phyloP scores from a whole-genome alignment of 75 land plant genomes.

The Pseudotsuga menziesii region DNA sequence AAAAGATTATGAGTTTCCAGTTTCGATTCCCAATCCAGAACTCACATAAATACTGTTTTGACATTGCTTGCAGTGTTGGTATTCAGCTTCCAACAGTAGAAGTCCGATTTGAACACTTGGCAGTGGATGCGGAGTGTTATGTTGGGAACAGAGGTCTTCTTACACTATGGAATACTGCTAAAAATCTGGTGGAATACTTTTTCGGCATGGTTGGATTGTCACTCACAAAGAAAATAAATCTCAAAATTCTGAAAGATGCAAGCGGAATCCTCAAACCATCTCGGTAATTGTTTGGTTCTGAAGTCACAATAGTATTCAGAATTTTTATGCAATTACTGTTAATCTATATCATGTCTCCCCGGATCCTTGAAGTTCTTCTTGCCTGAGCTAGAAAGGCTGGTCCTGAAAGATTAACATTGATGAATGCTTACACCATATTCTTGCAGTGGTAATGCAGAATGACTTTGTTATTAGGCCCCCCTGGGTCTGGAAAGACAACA shows the following conservation, averaged over 20 bases:
- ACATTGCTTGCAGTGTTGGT: slow-evolving; percentile 57
- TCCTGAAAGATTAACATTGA: background rate
- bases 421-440: too few species aligned
- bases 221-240: slow-evolving; percentile 42
- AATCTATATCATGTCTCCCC: too few species aligned
- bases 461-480: slow-evolving; percentile 81
- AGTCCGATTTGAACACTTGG: slow-evolving; percentile 69
- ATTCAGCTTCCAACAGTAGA: slow-evolving; percentile 78
- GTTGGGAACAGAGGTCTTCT: slow-evolving; percentile 75
- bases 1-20: too few species aligned
- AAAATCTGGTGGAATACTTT: slow-evolving; percentile 45
- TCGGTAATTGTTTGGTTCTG: slow-evolving; percentile 29
- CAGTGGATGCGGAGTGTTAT: slow-evolving; percentile 65
- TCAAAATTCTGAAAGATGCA: slow-evolving; percentile 66
- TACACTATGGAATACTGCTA: slow-evolving; percentile 56
- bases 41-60: background rate
- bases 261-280: slow-evolving; percentile 76
- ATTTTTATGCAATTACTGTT: too few species aligned
- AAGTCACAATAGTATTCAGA: too few species aligned
- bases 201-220: slow-evolving; percentile 45
- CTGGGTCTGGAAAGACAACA: slow-evolving; percentile 82
- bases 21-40: too few species aligned
- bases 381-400: background rate
- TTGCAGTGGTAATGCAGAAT: slow-evolving; percentile 33
- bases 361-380: background rate